These are phyloP conservation scores for Roridomyces roridus DNA, from an alignment of 768 basidiomycete species.

Conservation along the genomic window DNA sequence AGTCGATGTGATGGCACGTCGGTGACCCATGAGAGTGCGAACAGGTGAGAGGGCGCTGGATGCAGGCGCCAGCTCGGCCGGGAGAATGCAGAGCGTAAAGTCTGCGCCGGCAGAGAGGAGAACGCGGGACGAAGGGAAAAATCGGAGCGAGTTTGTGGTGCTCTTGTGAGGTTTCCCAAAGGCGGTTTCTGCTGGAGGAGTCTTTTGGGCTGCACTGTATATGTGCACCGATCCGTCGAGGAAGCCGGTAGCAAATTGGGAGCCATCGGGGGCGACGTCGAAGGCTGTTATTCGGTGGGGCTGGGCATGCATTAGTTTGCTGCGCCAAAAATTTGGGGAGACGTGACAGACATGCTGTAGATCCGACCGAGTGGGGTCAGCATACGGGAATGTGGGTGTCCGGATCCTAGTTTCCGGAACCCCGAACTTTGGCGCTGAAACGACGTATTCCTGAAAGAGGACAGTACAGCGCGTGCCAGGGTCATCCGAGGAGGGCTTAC, in stretches of 20 bases:
- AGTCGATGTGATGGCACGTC: slow-evolving; percentile 64
- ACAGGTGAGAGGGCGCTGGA: slow-evolving; percentile 50
- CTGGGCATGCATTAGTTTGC: slow-evolving; percentile 26
- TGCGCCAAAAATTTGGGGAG: neutral
- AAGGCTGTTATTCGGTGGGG: slow-evolving; percentile 68
- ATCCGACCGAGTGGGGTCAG: slow-evolving; percentile 51
- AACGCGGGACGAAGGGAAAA: slow-evolving; percentile 77
- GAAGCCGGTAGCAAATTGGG: slow-evolving; percentile 65
- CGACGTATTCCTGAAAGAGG: slow-evolving; percentile 41
- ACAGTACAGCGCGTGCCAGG: slow-evolving; percentile 31
- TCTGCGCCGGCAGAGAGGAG: slow-evolving; percentile 74
- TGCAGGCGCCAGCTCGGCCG: slow-evolving; percentile 50
- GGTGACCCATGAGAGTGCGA: slow-evolving; percentile 71
- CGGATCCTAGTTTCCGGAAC: slow-evolving; percentile 55
- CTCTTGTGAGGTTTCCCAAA: slow-evolving; percentile 49
- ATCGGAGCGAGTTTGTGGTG: slow-evolving; percentile 59
- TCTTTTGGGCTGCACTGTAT: slow-evolving; percentile 42
- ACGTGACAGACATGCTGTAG: slow-evolving; percentile 41
- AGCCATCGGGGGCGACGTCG: slow-evolving; percentile 63
- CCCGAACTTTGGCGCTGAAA: slow-evolving; percentile 53
- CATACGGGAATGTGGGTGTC: slow-evolving; percentile 58
- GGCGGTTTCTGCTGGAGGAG: slow-evolving; percentile 21
- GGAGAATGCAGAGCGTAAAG: slow-evolving; percentile 69
- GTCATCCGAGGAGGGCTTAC: neutral
- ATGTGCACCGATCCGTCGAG: slow-evolving; percentile 64